Percentiles rank a stretch among this genome's conserved stretches.
Evolutionary conservation across 345 rosid genomes (phyloP).

Genomic region (Turritis glabra): DNA sequence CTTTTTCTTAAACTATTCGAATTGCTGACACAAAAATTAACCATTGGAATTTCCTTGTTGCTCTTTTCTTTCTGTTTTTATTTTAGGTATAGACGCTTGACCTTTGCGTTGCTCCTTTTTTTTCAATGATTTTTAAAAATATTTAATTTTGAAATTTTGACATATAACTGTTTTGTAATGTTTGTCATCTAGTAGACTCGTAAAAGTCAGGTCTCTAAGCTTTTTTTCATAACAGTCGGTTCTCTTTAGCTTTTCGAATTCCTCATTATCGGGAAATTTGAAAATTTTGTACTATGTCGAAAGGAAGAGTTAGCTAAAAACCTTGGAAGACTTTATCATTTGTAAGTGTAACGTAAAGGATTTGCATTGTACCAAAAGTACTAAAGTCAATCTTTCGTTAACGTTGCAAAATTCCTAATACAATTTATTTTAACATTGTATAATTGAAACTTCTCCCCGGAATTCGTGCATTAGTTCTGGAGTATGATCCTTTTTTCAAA

Average conservation of each 20-base stretch:
- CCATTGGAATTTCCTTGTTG: constrained; percentile 38
- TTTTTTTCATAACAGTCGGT: constrained; percentile 6
- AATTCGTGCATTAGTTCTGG: constrained; percentile 30
- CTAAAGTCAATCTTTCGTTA: neutral
- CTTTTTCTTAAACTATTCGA: constrained; percentile 32
- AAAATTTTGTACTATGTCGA: neutral
- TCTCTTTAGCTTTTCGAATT: constrained; percentile 4
- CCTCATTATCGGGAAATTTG: neutral
- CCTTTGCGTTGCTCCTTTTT: constrained; percentile 1
- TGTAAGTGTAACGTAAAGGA: neutral
- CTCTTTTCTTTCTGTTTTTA: constrained; percentile 32
- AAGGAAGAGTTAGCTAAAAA: neutral
- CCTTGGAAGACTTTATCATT: neutral
- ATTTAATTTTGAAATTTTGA: constrained; percentile 11
- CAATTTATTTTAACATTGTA: neutral
- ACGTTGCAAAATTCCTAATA: neutral
- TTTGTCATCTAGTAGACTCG: constrained; percentile 16
- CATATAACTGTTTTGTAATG: constrained; percentile 11
- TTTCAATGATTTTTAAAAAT: neutral
- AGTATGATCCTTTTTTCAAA: constrained; percentile 26
- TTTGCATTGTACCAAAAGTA: neutral
- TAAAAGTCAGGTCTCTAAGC: constrained; percentile 19
- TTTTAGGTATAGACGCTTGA: constrained; percentile 5
- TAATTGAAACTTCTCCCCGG: constrained; percentile 14
- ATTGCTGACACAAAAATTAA: constrained; percentile 38